Evolutionary conservation across 805 yeast genomes (phyloP), one percentile per base, ranked within the genome.

Genomic region (Saturnispora serradocipensis): DNA sequence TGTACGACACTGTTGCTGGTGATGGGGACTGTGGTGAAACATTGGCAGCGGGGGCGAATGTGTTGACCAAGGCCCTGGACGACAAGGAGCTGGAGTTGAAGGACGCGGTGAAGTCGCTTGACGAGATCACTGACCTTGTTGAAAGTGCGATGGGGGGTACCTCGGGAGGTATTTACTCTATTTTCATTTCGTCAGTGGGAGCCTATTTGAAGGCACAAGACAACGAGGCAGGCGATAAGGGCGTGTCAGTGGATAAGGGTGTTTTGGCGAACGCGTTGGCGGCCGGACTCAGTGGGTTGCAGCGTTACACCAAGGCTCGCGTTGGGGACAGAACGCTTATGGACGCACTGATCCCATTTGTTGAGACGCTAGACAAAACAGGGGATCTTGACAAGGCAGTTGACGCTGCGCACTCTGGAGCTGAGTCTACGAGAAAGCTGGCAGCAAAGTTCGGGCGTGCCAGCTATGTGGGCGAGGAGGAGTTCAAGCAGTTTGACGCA

Each of bases 1-100:
- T 80, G 51, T 82, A 86, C 58, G 98, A 90, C 61, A 85, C 95
- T 2, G 74, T 81, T 58, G 97, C 91, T 1, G 98, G 98, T 53
- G 98, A 90, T 66, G 98, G 98, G 59, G 98, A 90, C 65, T 90
- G 97, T 69, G 98, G 98, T 40, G 93, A 88, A 60, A 90, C 97
- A 1, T 70, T 90, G 54, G 87, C 82, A 13, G 76, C 80, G 24
- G 98, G 97, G 39, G 93, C 89, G 28, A 75, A 82, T 51, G 89
- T 86, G 1, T 77, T 90, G 43, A 66, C 80, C 43, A 69, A 74
- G 10, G 78, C 80, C 20, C 68, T 88, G 45, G 69, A 72, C 9
- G 48, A 61, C 18, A 64, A 66, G 27, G 58, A 66, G 8, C 59
- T 77, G 20, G 67, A 66, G n/a, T 57, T 75, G 39, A 46, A 60